A percentile compares a stretch with the other conserved stretches of the same genome.
Conservation (phyloP, 305 asterid species). For the Rubia tinctorum region DNA sequence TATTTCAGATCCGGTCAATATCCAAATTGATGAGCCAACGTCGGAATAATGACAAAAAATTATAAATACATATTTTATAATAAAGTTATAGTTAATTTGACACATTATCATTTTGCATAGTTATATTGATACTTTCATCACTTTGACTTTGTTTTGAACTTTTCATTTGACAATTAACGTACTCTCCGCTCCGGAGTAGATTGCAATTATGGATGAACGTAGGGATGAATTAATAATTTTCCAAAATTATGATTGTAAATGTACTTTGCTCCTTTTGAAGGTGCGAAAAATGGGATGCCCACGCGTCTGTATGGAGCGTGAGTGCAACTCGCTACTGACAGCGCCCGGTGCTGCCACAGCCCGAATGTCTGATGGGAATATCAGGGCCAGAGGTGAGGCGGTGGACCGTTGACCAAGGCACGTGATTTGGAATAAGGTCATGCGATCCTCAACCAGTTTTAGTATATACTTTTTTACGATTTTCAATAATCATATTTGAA, state of each 20-base stretch:
- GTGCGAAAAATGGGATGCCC: not conserved
- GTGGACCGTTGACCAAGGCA: slow-evolving; percentile 6
- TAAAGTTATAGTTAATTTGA: too few relatives aligned
- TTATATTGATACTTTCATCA: too few relatives aligned
- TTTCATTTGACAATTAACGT: too few relatives aligned
- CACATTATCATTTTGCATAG: too few relatives aligned
- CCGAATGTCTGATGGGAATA: slow-evolving; percentile 3
- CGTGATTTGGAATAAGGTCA: slow-evolving; percentile 3
- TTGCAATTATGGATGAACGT: not conserved
- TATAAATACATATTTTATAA: too few relatives aligned
- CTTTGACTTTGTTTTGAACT: too few relatives aligned
- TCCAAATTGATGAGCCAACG: too few relatives aligned
- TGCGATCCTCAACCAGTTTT: not conserved
- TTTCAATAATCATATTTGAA: too few relatives aligned
- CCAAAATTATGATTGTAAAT: not conserved
- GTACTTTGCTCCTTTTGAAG: not conserved
- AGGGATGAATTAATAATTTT: not conserved
- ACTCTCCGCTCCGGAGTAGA: too few relatives aligned
- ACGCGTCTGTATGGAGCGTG: slow-evolving; percentile 6
- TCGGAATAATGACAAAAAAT: too few relatives aligned
- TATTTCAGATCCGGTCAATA: too few relatives aligned
- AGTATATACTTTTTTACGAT: too few relatives aligned
- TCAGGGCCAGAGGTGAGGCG: not conserved
- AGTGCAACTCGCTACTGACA: not conserved
- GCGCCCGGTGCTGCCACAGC: not conserved